Evolutionary conservation across 331 rosid species (phyloP).

Genomic region (Rosa hybrid): DNA sequence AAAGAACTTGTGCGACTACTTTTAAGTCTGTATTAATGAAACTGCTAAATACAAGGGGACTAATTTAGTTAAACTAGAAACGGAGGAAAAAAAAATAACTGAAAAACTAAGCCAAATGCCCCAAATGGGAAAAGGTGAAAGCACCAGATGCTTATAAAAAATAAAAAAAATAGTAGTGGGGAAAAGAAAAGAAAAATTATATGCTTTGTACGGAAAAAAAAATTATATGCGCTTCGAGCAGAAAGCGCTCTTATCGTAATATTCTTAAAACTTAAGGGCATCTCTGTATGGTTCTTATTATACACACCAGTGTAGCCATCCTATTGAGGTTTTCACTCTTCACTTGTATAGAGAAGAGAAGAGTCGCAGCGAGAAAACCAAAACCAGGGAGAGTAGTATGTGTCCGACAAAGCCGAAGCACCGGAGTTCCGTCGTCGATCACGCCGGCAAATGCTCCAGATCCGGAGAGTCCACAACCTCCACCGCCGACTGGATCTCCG

Average conservation of each 20-base stretch:
- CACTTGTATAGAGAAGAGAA: not conserved
- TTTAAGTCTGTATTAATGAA: too few relatives aligned
- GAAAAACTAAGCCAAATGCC: too few relatives aligned
- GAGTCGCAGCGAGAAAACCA: not conserved
- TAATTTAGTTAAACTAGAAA: too few relatives aligned
- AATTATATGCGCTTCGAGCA: too few relatives aligned
- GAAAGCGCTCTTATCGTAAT: constrained; percentile 15
- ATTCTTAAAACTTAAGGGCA: constrained; percentile 15
- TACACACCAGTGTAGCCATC: not conserved
- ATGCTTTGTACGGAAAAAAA: too few relatives aligned
- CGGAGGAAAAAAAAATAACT: too few relatives aligned
- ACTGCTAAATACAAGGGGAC: too few relatives aligned
- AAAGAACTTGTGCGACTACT: too few relatives aligned
- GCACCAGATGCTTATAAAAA: too few relatives aligned
- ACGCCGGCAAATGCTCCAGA: constrained; percentile 22
- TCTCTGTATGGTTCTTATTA: not conserved
- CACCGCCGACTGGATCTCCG: constrained; percentile 52
- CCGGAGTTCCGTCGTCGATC: constrained; percentile 42
- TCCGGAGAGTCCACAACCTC: constrained; percentile 33
- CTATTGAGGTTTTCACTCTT: not conserved
- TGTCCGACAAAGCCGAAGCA: constrained; percentile 41
- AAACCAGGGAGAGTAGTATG: constrained; percentile 29
- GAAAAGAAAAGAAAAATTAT: too few relatives aligned
- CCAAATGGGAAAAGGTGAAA: too few relatives aligned
- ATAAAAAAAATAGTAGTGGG: too few relatives aligned